Evolutionary conservation across 2,329 filamentous ascomycete species (phyloP).

Genomic region (Aspergillus sp.): DNA sequence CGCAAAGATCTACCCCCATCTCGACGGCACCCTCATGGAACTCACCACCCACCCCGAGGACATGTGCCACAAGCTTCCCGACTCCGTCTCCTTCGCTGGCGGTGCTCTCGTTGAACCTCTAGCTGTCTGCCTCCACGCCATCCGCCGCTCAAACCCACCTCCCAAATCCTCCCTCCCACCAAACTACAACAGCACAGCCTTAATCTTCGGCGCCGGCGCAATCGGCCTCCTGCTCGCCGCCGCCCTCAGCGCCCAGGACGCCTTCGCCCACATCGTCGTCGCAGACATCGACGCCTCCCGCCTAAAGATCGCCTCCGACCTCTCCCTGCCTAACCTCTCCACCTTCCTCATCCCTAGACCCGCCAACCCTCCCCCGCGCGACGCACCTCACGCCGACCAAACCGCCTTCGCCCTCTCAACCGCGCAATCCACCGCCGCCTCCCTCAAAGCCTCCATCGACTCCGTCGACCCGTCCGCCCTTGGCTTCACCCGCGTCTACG

Average conservation of each 20-base stretch:
- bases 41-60: conserved; percentile 61
- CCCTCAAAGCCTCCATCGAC: conserved; percentile 21
- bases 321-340: conserved; percentile 35
- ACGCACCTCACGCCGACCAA: conserved; percentile 34
- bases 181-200: conserved; percentile 47
- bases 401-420: conserved; percentile 33
- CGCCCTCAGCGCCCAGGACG: conserved; percentile 55
- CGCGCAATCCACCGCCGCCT: conserved; percentile 37
- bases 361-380: conserved; percentile 29
- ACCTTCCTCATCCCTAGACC: conserved; percentile 39
- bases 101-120: conserved; percentile 62
- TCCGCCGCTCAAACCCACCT: conserved; percentile 54
- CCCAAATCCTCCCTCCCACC: conserved; percentile 30
- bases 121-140: conserved; percentile 61
- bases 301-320: conserved; percentile 53
- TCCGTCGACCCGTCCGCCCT: conserved; percentile 18
- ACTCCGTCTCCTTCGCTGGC: conserved; percentile 53
- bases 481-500: conserved; percentile 47
- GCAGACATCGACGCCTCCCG: conserved; percentile 61
- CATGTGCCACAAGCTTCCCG: conserved; percentile 60
- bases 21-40: conserved; percentile 64
- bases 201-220: conserved; percentile 63
- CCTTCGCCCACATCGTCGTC: conserved; percentile 57
- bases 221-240: conserved; percentile 61
- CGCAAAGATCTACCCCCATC: conserved; percentile 60